These are phyloP conservation scores for Backusella westeae DNA, from an alignment of 192 early-diverging fungal species.

Conservation along the genomic window DNA sequence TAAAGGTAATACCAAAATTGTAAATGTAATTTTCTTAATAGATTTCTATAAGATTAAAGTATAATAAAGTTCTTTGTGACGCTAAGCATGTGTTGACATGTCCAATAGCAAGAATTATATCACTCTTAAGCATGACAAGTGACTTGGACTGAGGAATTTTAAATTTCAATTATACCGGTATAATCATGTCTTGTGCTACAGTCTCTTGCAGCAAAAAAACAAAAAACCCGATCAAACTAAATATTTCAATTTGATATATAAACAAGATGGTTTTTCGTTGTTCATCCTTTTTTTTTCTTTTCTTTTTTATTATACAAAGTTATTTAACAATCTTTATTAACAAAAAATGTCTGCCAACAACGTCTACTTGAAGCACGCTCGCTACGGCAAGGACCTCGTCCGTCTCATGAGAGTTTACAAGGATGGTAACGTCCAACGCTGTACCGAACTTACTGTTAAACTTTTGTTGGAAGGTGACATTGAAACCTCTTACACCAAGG, in stretches of 20 bases:
- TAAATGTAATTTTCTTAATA: background rate
- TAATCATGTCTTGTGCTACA: background rate
- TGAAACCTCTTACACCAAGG: constrained; percentile 71
- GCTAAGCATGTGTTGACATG: background rate
- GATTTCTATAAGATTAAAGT: background rate
- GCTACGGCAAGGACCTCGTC: constrained; percentile 78
- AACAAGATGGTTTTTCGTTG: background rate
- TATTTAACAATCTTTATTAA: background rate
- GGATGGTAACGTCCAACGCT: constrained; percentile 56
- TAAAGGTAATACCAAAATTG: background rate
- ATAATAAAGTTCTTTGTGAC: background rate
- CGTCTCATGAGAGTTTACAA: constrained; percentile 71
- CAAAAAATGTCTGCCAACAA: constrained; percentile 22
- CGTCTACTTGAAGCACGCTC: constrained; percentile 44
- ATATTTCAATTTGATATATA: constrained; percentile 3
- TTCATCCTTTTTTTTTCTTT: background rate
- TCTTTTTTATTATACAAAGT: background rate
- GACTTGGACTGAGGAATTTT: background rate
- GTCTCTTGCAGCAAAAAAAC: background rate
- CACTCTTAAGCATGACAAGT: background rate
- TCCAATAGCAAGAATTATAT: background rate
- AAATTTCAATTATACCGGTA: constrained; percentile 2
- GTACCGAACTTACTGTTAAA: constrained; percentile 68
- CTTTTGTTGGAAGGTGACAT: constrained; percentile 55
- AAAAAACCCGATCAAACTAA: background rate